Evolutionary conservation across 495 filamentous ascomycete species (phyloP).

Genomic region (Neurospora pannonica): DNA sequence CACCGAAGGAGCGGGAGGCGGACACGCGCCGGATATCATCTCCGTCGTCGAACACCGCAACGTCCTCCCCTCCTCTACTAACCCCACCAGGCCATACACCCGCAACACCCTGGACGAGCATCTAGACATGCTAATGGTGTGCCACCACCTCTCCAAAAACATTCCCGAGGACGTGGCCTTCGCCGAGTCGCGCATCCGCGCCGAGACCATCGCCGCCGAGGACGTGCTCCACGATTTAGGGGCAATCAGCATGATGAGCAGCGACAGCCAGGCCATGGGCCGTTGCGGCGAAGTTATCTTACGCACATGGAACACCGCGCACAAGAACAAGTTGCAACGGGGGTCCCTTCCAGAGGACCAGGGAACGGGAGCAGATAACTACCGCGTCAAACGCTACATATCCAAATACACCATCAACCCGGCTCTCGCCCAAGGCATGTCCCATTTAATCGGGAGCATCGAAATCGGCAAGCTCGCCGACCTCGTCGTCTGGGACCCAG

Average conservation of each 20-base stretch:
- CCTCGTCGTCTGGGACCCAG: slow-evolving; percentile 79
- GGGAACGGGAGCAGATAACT: slow-evolving; percentile 80
- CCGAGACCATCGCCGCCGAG: slow-evolving; percentile 95
- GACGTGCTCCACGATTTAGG: slow-evolving; percentile 94
- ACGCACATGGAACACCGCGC: slow-evolving; percentile 94
- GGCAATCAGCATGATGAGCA: slow-evolving; percentile 97
- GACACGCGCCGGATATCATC: slow-evolving; percentile 97
- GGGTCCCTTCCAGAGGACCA: slow-evolving; percentile 70
- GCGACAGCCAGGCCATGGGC: slow-evolving; percentile 96
- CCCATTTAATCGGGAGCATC: slow-evolving; percentile 76
- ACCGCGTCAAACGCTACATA: slow-evolving; percentile 85
- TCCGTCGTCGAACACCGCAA: slow-evolving; percentile 85
- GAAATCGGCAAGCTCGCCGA: slow-evolving; percentile 91
- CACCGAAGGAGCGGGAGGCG: slow-evolving; percentile 93
- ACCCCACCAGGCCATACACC: slow-evolving; percentile 89
- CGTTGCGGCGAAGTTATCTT: slow-evolving; percentile 91
- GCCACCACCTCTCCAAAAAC: slow-evolving; percentile 85
- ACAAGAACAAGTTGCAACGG: slow-evolving; percentile 92
- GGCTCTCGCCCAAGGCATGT: slow-evolving; percentile 87
- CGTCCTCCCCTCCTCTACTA: slow-evolving; percentile 85
- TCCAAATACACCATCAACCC: slow-evolving; percentile 98
- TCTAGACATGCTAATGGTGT: slow-evolving; percentile 98
- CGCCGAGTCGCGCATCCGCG: slow-evolving; percentile 87
- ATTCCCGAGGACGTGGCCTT: slow-evolving; percentile 96
- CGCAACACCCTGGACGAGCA: slow-evolving; percentile 93